phyloP scores from a whole-genome alignment of 306 rosid species.

The Canavalia gladiata region DNA sequence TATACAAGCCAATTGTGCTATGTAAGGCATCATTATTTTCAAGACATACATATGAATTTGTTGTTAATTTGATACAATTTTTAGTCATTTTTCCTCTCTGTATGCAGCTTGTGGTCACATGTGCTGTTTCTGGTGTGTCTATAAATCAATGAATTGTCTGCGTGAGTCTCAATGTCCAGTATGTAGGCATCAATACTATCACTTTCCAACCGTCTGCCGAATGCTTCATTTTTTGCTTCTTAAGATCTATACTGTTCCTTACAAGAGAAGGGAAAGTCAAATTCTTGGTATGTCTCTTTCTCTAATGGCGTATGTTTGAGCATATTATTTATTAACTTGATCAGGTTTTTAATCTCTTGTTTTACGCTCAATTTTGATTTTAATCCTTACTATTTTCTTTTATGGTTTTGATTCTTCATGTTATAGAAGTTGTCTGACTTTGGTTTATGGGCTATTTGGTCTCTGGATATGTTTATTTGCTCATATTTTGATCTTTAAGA shows the following conservation, averaged over 20 bases:
- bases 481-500: too few species aligned
- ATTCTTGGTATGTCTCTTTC: constrained; percentile 63
- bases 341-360: too few species aligned
- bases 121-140: constrained; percentile 93
- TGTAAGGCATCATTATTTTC: constrained; percentile 61
- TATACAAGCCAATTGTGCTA: constrained; percentile 88
- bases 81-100: constrained; percentile 2
- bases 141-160: constrained; percentile 61
- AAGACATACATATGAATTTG: constrained; percentile 10
- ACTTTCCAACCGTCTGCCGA: constrained; percentile 84
- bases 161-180: constrained; percentile 77
- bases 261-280: constrained; percentile 70
- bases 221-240: constrained; percentile 80
- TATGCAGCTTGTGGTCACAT: constrained; percentile 92
- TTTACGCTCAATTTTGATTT: too few species aligned
- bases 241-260: constrained; percentile 71
- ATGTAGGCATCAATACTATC: constrained; percentile 76
- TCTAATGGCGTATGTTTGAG: not conserved
- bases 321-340: not conserved
- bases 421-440: too few species aligned
- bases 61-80: constrained; percentile 5
- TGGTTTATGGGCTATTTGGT: too few species aligned
- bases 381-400: too few species aligned
- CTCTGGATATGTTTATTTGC: too few species aligned
- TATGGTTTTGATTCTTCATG: too few species aligned